Conservation (phyloP, 2,329 filamentous ascomycete species). For the Aspergillus nomiae region DNA sequence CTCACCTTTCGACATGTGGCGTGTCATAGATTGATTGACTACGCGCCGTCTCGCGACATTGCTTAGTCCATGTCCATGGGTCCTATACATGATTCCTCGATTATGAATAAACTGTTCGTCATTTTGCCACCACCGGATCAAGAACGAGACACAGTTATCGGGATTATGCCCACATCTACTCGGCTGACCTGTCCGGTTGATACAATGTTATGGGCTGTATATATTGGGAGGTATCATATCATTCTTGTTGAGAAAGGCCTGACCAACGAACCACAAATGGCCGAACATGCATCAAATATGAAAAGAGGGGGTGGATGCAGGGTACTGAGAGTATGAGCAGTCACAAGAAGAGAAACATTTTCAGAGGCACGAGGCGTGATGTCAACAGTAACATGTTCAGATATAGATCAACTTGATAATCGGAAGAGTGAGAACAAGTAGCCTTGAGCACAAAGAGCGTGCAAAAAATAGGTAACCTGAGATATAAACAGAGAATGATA, state of each 20-base stretch:
- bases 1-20: neutral
- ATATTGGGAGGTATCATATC: neutral
- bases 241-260: neutral
- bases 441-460: neutral
- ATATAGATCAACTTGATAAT: neutral
- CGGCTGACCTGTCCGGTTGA: neutral
- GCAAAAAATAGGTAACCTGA: slow-evolving; percentile 11
- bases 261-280: neutral
- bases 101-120: neutral
- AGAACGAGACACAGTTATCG: neutral
- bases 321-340: neutral
- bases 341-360: neutral
- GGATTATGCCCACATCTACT: neutral
- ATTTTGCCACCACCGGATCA: neutral
- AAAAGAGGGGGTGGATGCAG: neutral
- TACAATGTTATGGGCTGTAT: neutral
- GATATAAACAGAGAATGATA: slow-evolving; percentile 20
- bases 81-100: neutral
- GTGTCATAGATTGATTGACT: neutral
- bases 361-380: neutral
- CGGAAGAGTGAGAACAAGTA: neutral
- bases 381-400: neutral
- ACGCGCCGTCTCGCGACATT: neutral
- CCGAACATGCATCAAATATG: neutral
- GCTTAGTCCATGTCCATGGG: neutral